Base-by-base conservation (phyloP, 805 yeast genomes). In the Metschnikowia cerradonensis region DNA sequence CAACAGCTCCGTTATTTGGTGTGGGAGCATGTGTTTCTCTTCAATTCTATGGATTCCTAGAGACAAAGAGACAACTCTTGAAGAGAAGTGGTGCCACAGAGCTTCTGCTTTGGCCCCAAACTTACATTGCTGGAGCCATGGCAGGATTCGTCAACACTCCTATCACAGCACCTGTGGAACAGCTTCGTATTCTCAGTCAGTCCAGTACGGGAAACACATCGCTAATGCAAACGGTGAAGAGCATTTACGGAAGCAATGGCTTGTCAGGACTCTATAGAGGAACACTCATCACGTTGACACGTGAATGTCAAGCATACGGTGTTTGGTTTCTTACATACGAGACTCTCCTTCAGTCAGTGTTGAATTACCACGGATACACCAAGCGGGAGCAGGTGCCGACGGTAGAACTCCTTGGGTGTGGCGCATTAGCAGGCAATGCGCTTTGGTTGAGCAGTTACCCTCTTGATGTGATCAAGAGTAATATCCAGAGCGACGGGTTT, bases 271-370 rank as follows among this genome's bases (percentile, higher is more conserved):
- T 84, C 4, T 82, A 72, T 57, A 67, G 89, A 49, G 89, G 89
- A 0, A 66, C 71, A 15, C 57, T 68, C 3, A 76, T 84, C 50
- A 84, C 89, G 0, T 58, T 80, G 1, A 41, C 79, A 11, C 69
- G 89, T 52, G 89, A 84, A 59, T 67, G 77, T n/a, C 89, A 84
- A 63, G 88, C 89, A 0, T 84, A 85, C 60, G 90, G 90, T 6
- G 80, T 83, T 14, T 84, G 90, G 90, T 84, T 84, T 58, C 66
- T 82, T 52, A 73, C 88, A 1, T 84, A 81, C 60, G 90, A 84
- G 62, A 71, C 67, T 42, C 66, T 84, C 49, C 79, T 84, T 60
- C 68, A 67, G 42, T 60, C 61, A 47, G 67, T 77, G 22, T 66
- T 69, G 36, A 57, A 63, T 11, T 51, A 54, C 5, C 67, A 70